Evolutionary conservation across 2,329 filamentous ascomycete species (phyloP).

Genomic region (Colletotrichum destructivum): DNA sequence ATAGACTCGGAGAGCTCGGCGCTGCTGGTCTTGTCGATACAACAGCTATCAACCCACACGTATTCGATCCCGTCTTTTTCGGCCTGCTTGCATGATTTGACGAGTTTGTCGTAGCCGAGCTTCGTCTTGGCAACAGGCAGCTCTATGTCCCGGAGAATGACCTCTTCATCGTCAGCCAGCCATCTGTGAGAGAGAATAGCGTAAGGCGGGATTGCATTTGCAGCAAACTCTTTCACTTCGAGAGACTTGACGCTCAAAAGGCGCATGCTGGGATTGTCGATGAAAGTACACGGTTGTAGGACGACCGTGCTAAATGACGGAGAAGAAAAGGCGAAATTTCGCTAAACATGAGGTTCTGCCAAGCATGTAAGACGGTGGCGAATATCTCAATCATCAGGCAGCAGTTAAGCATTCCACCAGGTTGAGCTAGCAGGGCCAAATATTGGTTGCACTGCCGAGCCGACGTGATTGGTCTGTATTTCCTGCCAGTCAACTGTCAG

Average conservation of each 20-base stretch:
- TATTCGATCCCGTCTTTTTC: slow-evolving; percentile 40
- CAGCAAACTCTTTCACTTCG: no score
- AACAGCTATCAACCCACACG: slow-evolving; percentile 56
- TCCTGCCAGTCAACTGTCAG: not conserved
- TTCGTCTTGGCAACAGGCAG: no score
- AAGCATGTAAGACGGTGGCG: not conserved
- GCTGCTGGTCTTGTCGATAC: slow-evolving; percentile 52
- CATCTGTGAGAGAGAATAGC: no score
- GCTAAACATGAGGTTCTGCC: no score
- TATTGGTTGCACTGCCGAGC: not conserved
- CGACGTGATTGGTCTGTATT: not conserved
- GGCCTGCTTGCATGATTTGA: not conserved
- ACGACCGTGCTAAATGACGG: no score
- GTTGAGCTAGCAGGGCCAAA: not conserved
- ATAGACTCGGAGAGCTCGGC: slow-evolving; percentile 52
- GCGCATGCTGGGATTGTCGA: no score
- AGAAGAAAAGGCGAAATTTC: no score
- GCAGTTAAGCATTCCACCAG: not conserved
- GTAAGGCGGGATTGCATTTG: no score
- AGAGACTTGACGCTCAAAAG: no score
- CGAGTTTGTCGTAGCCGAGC: not conserved
- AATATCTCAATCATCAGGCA: not conserved
- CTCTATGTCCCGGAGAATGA: no score
- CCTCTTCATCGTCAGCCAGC: no score
- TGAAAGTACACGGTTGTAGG: no score